Base-by-base conservation (phyloP, 1,284 basidiomycete genomes). In the Cutaneotrichosporon dermatis region DNA sequence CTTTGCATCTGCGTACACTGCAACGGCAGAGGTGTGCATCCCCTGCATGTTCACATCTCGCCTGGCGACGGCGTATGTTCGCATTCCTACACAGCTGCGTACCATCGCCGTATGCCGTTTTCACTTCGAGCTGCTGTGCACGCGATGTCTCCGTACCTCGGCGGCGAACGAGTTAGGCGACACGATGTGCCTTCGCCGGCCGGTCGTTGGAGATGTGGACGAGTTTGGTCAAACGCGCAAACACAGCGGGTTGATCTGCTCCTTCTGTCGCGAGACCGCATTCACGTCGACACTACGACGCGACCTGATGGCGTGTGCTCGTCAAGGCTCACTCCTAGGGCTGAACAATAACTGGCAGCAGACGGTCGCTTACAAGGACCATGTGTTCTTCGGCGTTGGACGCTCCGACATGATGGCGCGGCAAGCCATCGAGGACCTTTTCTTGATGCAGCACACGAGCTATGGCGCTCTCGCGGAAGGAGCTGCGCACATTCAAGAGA, bases 341-440 rank as follows among this genome's bases (percentile, higher is more conserved):
- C 11, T 54, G n/a, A 39, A 37, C 25, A 44, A 42, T n/a, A 15
- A 35, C 9, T 66, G 58, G 54, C 2, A 5, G 4, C 6, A 15
- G 3, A 56, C 50, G 8, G 5, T 39, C 0, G 25, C 60, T 3
- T 58, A 12, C 13, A 11, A 42, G 5, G 59, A 66, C 12, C 67
- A 69, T 43, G 54, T 65, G 25, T 25, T 51, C 36, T 49, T 40
- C 12, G 60, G 60, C 10, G 10, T 34, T 0, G 59, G 62, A 2
- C 61, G 56, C 8, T 64, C 60, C 4, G 37, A 43, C 6, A 11
- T 13, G 9, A 51, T 54, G 46, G 68, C 65, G 3, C 15, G 44
- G 9, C 41, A 49, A 1, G 65, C 66, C 2, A 53, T 71, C 11
- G 70, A 73, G 16, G 63, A 66, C 41, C 42, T 60, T 51, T 73